Conservation (phyloP, 2,329 filamentous ascomycete species). For the Magnaporthales sp. region DNA sequence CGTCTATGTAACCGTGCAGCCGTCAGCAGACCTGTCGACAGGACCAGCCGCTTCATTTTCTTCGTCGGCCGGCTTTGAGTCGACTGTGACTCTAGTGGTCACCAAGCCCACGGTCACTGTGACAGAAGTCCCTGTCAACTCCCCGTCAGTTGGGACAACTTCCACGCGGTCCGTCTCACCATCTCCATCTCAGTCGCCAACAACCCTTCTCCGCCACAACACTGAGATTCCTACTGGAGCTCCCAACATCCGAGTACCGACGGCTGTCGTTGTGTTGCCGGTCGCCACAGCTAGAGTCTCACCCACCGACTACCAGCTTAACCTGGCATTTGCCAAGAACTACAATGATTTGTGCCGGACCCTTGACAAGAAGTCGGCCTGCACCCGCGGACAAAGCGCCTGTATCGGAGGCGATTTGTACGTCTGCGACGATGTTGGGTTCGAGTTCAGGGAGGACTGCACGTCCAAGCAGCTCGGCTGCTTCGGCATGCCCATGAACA, state of each 20-base stretch:
- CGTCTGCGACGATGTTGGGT: conserved; percentile 30
- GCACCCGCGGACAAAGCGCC: conserved; percentile 35
- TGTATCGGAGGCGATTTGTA: conserved; percentile 43
- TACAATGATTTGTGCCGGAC: conserved; percentile 39
- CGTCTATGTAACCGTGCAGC: not conserved
- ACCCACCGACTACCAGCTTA: conserved; percentile 30
- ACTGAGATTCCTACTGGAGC: conserved; percentile 24
- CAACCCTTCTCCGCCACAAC: conserved; percentile 7
- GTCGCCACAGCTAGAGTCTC: conserved; percentile 30
- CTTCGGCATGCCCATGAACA: conserved; percentile 45
- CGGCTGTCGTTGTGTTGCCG: conserved; percentile 22
- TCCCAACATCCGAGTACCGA: conserved; percentile 31
- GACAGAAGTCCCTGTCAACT: not conserved
- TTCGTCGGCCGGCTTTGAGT: not conserved
- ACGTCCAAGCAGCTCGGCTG: conserved; percentile 32
- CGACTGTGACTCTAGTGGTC: not conserved
- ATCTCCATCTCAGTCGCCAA: conserved; percentile 5
- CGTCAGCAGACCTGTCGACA: not conserved
- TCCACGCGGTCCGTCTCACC: conserved; percentile 2
- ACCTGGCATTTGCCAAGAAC: conserved; percentile 32
- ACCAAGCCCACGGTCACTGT: not conserved
- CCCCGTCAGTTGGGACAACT: not conserved
- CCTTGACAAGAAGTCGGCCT: conserved; percentile 36
- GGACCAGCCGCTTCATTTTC: not conserved
- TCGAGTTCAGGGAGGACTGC: not conserved